Evolutionary conservation across 108 stramenopile species (phyloP).

Genomic region (Cyclostephanos invisitatus): DNA sequence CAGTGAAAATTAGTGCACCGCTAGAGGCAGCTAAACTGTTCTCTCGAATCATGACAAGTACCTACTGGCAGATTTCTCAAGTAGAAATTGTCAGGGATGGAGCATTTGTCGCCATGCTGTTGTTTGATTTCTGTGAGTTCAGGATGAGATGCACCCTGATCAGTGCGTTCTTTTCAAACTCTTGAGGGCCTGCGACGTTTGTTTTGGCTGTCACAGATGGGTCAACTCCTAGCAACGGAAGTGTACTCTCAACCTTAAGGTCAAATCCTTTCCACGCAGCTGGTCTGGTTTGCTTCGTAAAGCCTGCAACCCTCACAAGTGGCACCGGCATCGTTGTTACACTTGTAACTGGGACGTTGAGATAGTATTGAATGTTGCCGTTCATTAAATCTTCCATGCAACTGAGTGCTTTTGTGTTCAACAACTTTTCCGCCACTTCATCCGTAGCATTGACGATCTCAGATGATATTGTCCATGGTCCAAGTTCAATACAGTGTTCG

Average conservation of each 20-base stretch:
- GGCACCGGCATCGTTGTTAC: slow-evolving; percentile 35
- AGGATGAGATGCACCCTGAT: slow-evolving; percentile 23
- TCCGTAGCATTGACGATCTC: slow-evolving; percentile 30
- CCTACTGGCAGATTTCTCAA: neutral
- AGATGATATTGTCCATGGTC: slow-evolving; percentile 69
- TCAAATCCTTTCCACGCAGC: slow-evolving; percentile 80
- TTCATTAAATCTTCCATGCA: slow-evolving; percentile 70
- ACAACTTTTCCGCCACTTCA: slow-evolving; percentile 20
- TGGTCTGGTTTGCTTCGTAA: slow-evolving; percentile 67
- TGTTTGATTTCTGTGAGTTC: neutral
- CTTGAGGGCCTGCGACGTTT: neutral
- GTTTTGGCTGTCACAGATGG: slow-evolving; percentile 1
- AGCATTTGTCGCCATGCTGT: neutral
- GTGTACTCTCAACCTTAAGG: slow-evolving; percentile 69
- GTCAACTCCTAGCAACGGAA: slow-evolving; percentile 66
- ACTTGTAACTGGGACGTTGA: slow-evolving; percentile 46
- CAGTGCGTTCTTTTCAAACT: slow-evolving; percentile 21
- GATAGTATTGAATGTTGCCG: slow-evolving; percentile 66
- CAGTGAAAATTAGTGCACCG: neutral
- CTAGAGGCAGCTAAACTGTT: neutral
- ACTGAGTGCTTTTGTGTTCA: slow-evolving; percentile 56
- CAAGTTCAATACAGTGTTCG: slow-evolving; percentile 49
- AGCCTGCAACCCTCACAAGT: slow-evolving; percentile 56
- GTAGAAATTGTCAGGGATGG: neutral
- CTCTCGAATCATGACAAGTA: neutral